A percentile compares a stretch with the other conserved stretches of the same genome.
These are phyloP conservation scores for Lenwebbia sp. DNA, from an alignment of 345 rosid genomes.

Conservation along the genomic window DNA sequence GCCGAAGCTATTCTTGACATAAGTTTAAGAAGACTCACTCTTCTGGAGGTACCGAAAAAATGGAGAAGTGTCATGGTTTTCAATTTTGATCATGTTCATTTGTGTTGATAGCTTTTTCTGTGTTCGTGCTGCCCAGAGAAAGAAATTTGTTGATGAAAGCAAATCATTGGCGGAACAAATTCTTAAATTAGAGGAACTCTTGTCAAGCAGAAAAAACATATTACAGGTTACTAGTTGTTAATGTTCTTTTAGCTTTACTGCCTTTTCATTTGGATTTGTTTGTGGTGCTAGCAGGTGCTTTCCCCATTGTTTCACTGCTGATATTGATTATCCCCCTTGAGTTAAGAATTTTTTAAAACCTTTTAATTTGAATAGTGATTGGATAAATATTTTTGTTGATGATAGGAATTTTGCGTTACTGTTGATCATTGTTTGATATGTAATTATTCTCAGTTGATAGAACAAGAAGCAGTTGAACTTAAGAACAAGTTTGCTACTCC, in stretches of 20 bases:
- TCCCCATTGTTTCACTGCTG: not conserved
- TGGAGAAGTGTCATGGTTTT: not conserved
- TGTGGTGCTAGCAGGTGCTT: not conserved
- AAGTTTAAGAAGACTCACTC: slow-evolving; percentile 63
- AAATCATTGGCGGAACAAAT: slow-evolving; percentile 56
- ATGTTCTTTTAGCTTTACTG: not conserved
- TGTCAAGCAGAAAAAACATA: slow-evolving; percentile 65
- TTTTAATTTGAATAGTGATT: not conserved
- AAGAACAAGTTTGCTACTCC: slow-evolving; percentile 67
- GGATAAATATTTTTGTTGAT: not conserved
- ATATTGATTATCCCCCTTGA: not conserved
- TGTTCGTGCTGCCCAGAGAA: slow-evolving; percentile 38
- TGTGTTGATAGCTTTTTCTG: not conserved
- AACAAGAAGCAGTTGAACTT: slow-evolving; percentile 78
- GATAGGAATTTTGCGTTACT: not conserved
- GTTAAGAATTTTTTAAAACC: not conserved
- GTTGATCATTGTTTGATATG: not conserved
- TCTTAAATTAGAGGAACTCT: slow-evolving; percentile 52
- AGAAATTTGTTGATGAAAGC: slow-evolving; percentile 68
- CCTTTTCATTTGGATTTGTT: not conserved
- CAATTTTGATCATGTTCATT: not conserved
- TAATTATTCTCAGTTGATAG: slow-evolving; percentile 38
- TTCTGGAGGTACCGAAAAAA: slow-evolving; percentile 57
- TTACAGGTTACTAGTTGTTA: slow-evolving; percentile 42
- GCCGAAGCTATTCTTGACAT: slow-evolving; percentile 88